These are phyloP conservation scores for Rhodotorula taiwanensis DNA, from an alignment of 768 basidiomycete species.

Conservation along the genomic window DNA sequence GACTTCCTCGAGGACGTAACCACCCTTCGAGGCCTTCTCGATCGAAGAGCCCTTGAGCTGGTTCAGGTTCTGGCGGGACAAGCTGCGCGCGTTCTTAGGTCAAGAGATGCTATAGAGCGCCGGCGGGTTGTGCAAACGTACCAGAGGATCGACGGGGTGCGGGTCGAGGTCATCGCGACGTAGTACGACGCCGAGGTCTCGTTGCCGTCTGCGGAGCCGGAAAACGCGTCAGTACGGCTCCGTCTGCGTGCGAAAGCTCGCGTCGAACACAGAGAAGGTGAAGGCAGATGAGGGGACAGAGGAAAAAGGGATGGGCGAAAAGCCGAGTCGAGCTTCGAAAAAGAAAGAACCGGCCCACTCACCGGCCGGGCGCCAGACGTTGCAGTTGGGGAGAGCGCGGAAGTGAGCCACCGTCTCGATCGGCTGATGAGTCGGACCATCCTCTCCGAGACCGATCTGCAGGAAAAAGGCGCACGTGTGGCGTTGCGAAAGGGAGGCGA, in stretches of 20 bases:
- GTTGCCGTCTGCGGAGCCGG: conserved; percentile 64
- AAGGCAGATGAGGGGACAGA: not conserved
- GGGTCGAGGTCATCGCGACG: conserved; percentile 63
- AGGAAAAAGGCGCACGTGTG: not conserved
- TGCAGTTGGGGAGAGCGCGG: conserved; percentile 82
- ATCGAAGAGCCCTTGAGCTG: conserved; percentile 82
- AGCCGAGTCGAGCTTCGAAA: not conserved
- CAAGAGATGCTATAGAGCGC: too few species aligned
- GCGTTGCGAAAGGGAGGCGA: too few species aligned
- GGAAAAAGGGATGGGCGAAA: not conserved
- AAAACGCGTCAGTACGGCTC: conserved; percentile 54
- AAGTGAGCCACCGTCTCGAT: conserved; percentile 56
- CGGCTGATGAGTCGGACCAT: conserved; percentile 83
- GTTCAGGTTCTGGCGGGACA: conserved; percentile 81
- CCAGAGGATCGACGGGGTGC: conserved; percentile 69
- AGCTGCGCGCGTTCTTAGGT: not conserved
- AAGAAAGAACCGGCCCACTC: not conserved
- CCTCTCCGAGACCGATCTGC: conserved; percentile 9
- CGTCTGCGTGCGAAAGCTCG: too few species aligned
- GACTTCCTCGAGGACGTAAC: conserved; percentile 81
- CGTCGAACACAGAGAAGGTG: too few species aligned
- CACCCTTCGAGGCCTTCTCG: conserved; percentile 73
- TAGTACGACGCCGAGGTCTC: conserved; percentile 92
- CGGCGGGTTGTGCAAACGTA: not conserved
- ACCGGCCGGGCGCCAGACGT: conserved; percentile 53